A percentile compares a stretch with the other conserved stretches of the same genome.
Evolutionary conservation across 768 basidiomycete genomes (phyloP).

Genomic region (Mycena capillaripes): DNA sequence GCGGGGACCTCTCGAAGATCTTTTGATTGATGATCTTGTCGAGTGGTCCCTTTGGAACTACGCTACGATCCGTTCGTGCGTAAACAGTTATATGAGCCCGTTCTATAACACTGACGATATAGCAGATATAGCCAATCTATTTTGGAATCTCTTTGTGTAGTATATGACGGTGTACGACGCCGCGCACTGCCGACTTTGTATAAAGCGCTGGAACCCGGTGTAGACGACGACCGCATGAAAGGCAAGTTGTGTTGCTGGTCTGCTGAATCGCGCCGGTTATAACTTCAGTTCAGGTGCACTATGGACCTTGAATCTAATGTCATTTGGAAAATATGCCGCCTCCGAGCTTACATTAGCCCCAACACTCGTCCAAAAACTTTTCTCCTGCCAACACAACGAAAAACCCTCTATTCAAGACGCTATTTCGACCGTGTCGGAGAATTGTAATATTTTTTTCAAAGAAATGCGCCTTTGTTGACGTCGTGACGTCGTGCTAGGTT

Average conservation of each 20-base stretch:
- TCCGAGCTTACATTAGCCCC: conserved; percentile 77
- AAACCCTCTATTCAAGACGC: conserved; percentile 88
- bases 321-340: conserved; percentile 72
- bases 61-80: conserved; percentile 66
- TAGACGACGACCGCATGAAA: conserved; percentile 93
- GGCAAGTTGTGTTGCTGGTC: conserved; percentile 43
- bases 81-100: not conserved
- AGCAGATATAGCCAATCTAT: conserved; percentile 62
- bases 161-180: conserved; percentile 77
- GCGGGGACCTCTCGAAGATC: conserved; percentile 70
- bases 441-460: conserved; percentile 57
- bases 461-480: conserved; percentile 10
- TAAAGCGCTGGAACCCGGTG: conserved; percentile 71
- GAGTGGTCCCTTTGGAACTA: conserved; percentile 88
- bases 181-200: conserved; percentile 75
- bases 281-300: conserved; percentile 62
- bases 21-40: conserved; percentile 77
- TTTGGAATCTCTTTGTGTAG: conserved; percentile 65
- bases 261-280: not conserved
- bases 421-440: conserved; percentile 74
- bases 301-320: conserved; percentile 78
- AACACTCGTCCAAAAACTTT: conserved; percentile 70
- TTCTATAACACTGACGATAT: conserved; percentile 37
- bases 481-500: conserved; percentile 54
- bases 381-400: conserved; percentile 87